Evolutionary conservation across 179 eudicot species (phyloP).

Genomic region (Beta corolliflora): DNA sequence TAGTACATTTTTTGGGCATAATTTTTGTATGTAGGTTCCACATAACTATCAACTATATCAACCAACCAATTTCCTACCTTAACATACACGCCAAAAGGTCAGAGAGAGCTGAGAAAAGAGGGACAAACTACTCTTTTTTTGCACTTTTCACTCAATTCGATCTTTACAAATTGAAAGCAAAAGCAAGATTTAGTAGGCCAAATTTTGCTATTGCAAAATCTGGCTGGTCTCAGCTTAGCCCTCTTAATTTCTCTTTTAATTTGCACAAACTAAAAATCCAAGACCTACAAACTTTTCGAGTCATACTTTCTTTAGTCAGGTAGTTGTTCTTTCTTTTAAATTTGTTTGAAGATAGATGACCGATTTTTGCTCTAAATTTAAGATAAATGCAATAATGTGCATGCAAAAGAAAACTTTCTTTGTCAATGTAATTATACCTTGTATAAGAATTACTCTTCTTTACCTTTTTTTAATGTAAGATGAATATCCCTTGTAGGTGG

Average conservation of each 20-base stretch:
- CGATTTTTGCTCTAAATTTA: no score
- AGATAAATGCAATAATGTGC: no score
- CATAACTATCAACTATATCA: slow-evolving; percentile 20
- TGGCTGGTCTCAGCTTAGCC: neutral
- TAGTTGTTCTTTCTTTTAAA: no score
- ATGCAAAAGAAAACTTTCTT: no score
- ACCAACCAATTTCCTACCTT: slow-evolving; percentile 19
- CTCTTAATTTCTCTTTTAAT: neutral
- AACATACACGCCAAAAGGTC: slow-evolving; percentile 26
- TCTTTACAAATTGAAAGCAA: slow-evolving; percentile 12
- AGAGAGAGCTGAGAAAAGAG: neutral
- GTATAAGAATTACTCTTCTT: no score
- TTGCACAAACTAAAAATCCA: no score
- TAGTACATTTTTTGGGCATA: slow-evolving; percentile 1
- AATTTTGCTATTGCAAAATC: neutral
- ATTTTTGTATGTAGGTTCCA: slow-evolving; percentile 2
- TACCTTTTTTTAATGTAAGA: no score
- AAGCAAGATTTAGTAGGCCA: slow-evolving; percentile 21
- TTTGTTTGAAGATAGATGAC: no score
- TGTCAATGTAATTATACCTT: no score
- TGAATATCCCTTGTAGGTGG: no score
- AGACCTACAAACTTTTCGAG: no score
- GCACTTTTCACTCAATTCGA: slow-evolving; percentile 21
- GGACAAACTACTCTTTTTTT: slow-evolving; percentile 7
- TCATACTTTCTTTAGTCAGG: no score